These are phyloP conservation scores for Nephelium lappaceum DNA, from an alignment of 345 rosid species.

Conservation along the genomic window DNA sequence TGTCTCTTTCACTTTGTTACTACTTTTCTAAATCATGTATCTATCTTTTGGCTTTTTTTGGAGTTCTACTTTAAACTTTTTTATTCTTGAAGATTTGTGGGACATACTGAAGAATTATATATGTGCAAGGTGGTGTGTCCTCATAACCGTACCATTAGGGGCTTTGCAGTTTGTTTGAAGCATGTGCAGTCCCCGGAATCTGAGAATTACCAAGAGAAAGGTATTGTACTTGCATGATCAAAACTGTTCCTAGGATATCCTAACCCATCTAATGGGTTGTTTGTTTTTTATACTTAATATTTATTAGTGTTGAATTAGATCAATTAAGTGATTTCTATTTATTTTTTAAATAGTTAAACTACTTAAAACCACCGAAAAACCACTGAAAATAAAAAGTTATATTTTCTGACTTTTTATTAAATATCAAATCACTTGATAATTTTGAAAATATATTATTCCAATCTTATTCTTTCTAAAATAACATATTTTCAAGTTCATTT, in stretches of 20 bases:
- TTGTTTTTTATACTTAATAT: no score
- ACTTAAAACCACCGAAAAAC: no score
- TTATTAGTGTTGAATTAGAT: no score
- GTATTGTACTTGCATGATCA: conserved; percentile 33
- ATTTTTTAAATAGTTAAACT: no score
- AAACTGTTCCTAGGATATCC: not conserved
- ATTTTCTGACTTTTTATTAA: no score
- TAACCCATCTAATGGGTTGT: not conserved
- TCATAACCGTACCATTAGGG: conserved; percentile 94
- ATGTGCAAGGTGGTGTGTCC: conserved; percentile 75
- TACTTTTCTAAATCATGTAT: not conserved
- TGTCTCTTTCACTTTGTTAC: not conserved
- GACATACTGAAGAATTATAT: not conserved
- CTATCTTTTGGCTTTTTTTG: not conserved
- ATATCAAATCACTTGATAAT: no score
- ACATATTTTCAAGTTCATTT: no score
- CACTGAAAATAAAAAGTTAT: no score
- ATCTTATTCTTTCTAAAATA: no score
- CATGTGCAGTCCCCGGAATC: conserved; percentile 74
- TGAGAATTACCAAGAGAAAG: conserved; percentile 71
- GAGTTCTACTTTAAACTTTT: not conserved
- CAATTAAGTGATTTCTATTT: no score
- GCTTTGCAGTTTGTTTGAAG: conserved; percentile 88
- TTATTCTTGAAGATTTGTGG: not conserved
- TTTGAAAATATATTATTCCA: no score